Evolutionary conservation across 495 filamentous ascomycete species (phyloP).

Genomic region (Talaromyces ruber): DNA sequence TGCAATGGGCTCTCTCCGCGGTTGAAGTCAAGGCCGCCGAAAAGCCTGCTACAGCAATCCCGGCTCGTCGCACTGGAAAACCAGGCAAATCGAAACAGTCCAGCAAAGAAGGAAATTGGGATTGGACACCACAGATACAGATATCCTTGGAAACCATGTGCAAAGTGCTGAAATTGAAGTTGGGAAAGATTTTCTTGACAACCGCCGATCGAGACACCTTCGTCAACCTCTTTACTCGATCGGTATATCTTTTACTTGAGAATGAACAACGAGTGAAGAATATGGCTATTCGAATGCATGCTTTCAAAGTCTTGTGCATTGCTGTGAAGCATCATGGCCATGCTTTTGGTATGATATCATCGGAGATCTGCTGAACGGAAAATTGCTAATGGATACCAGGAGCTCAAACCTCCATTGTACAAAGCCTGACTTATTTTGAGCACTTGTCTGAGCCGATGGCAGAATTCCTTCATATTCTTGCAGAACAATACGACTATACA

Average conservation of each 20-base stretch:
- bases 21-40: slow-evolving; percentile 91
- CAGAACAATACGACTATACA: slow-evolving; percentile 96
- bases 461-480: slow-evolving; percentile 91
- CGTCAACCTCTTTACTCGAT: slow-evolving; percentile 83
- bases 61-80: slow-evolving; percentile 68
- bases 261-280: slow-evolving; percentile 90
- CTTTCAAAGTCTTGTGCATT: slow-evolving; percentile 93
- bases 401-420: slow-evolving; percentile 94
- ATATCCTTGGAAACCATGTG: slow-evolving; percentile 88
- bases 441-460: slow-evolving; percentile 98
- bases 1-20: slow-evolving; percentile 90
- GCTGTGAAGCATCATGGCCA: slow-evolving; percentile 98
- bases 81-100: slow-evolving; percentile 59
- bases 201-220: slow-evolving; percentile 97
- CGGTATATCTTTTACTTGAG: slow-evolving; percentile 87
- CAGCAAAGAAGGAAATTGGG: slow-evolving; percentile 72
- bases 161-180: slow-evolving; percentile 88
- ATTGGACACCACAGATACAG: slow-evolving; percentile 80
- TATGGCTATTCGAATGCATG: slow-evolving; percentile 87
- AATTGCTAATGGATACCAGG: slow-evolving; percentile 41
- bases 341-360: slow-evolving; percentile 66
- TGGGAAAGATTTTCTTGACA: slow-evolving; percentile 86
- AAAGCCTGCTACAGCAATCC: slow-evolving; percentile 62
- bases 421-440: slow-evolving; percentile 96
- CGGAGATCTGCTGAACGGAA: neutral